Evolutionary conservation across 2,329 filamentous ascomycete species (phyloP), one percentile per base, ranked within the genome.

Genomic region (Colletotrichum camelliae): DNA sequence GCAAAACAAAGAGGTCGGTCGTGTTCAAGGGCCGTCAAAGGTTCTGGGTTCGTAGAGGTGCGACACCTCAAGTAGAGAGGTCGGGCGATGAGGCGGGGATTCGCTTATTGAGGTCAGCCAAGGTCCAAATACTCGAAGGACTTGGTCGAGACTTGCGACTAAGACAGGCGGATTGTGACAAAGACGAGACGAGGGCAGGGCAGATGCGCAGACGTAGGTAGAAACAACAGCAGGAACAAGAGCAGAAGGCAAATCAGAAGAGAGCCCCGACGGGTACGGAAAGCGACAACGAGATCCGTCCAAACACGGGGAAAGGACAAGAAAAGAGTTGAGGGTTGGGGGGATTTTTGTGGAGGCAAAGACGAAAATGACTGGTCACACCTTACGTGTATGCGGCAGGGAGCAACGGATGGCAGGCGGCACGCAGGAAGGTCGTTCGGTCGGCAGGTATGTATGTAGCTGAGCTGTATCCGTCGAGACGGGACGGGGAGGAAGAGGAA

Each of bases 351-450:
- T 74, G 70, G 74, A 74, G 74, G 70, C 58, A 18, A n/a, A 24
- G 29, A 74, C 74, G 65, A 69, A 69, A 74, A 74, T 74, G 70
- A 74, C 70, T 76, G 70, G 74, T 67, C 70, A 74, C 70, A 76
- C 74, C 74, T 76, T 76, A 33, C 35, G 58, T 62, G 58, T 73
- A 65, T 60, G 55, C 70, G 48, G 43, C 57, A 69, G 64, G 58
- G 65, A 69, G 39, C 55, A 67, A 39, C 58, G 55, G 48, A 62
- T 67, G 62, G 24, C 33, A 68, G 58, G 70, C 70, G 72, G 58
- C 57, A 69, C 61, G 58, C 57, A 52, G 43, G 58, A 58, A 52
- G 43, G n/a, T 52, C 43, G 43, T 52, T 52, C 43, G 43, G 43
- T 52, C n/a, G 43, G 43, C 43, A 21, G n/a, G 43, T 52, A 52